Base-by-base conservation (phyloP, 352 stramenopile genomes). In the Globisporangium alternatum region DNA sequence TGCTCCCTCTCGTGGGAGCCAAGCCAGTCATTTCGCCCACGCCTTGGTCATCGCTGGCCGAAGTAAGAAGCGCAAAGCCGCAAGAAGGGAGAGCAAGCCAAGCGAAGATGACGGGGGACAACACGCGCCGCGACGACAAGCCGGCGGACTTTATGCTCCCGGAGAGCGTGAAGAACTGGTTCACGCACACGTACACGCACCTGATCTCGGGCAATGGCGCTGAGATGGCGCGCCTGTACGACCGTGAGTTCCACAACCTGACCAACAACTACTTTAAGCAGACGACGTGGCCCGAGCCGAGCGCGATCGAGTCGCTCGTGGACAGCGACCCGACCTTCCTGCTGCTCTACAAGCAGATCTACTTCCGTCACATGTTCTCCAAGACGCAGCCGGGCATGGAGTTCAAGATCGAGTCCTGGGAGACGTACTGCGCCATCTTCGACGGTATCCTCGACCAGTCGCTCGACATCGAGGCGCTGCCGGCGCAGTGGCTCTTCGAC, bases 401-500 rank as follows among this genome's bases (percentile, higher is more conserved):
- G 53, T 90, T 84, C 73, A 97, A 98, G 71, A 79, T 97, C 41
- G 95, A 81, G 58, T 91, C 97, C 21, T 96, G 91, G 78, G 79
- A 98, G 48, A 98, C 95, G 63, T 99, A 99, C 77, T 78, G 80
- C 55, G 88, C 88, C 56, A 93, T 99, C 61, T 98, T 99, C 66
- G 95, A 98, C 65, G 83, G 90, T 58, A 82, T 98, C 22, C 71
- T 99, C 58, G 78, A 93, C 58, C 75, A 91, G 48, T 89, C 76
- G 65, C 72, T 94, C 48, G 83, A 94, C 45, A 71, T 96, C 8
- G 81, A 95, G 61, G 77, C 69, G 49, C 79, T 99, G 55, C 88
- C 97, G 17, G 89, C 96, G 8, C 93, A 98, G 75, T 99, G 97
- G 97, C 83, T 97, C 47, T 99, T 99, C 76, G 97, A 99, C 80